These are phyloP conservation scores for Lathyrus sativus DNA, from an alignment of 306 rosid species.

Conservation along the genomic window DNA sequence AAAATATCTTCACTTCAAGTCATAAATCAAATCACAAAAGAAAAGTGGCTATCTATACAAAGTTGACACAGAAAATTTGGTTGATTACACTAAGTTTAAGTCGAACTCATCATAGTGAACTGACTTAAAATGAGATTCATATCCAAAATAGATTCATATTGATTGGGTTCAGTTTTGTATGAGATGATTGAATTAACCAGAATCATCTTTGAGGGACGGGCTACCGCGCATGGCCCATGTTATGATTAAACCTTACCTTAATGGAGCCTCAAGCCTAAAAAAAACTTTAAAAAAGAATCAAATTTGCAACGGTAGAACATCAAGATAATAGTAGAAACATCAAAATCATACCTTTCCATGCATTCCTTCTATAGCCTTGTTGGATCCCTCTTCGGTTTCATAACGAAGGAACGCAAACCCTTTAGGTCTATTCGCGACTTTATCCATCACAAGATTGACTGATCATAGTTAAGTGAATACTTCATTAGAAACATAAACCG, in stretches of 20 bases:
- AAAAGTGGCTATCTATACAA: not conserved
- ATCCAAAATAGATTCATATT: not conserved
- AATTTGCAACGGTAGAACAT: not conserved
- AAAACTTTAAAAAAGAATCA: not conserved
- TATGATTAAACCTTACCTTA: no score
- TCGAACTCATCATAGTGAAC: not conserved
- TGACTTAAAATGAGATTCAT: not conserved
- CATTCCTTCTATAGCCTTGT: constrained; percentile 85
- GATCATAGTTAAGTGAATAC: constrained; percentile 24
- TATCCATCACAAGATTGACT: constrained; percentile 97
- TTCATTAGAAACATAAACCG: not conserved
- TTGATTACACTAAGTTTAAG: not conserved
- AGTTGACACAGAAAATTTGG: not conserved
- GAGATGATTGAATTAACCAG: not conserved
- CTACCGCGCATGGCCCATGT: no score
- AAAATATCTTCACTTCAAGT: not conserved
- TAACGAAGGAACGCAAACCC: constrained; percentile 92
- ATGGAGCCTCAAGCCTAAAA: no score
- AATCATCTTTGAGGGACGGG: no score
- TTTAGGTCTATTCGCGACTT: constrained; percentile 86
- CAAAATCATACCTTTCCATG: constrained; percentile 76
- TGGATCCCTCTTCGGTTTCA: constrained; percentile 78
- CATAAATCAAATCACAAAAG: not conserved
- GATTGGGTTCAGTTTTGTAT: not conserved
- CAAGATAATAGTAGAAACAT: not conserved